Percentiles rank a stretch among this genome's conserved stretches.
These are phyloP conservation scores for Nemania sp. DNA, from an alignment of 2,329 filamentous ascomycete genomes.

Conservation along the genomic window DNA sequence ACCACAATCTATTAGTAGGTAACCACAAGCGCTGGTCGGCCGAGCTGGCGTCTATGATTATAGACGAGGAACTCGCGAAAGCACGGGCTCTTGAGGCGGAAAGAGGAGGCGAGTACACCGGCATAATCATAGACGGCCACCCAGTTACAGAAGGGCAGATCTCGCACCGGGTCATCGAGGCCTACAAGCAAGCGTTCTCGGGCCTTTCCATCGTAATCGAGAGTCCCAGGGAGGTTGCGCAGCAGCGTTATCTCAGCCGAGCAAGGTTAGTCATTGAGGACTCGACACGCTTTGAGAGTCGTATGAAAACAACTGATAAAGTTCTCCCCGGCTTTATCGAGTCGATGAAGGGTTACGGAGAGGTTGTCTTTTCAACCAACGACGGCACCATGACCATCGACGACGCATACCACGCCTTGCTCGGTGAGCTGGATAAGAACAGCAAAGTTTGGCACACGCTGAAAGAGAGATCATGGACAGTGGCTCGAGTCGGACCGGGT, in stretches of 20 bases:
- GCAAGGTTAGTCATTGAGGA: background rate
- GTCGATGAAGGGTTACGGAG: constrained; percentile 1
- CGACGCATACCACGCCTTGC: background rate
- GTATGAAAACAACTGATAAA: background rate
- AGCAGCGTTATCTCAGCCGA: constrained; percentile 3
- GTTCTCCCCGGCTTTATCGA: constrained; percentile 3
- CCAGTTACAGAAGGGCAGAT: background rate
- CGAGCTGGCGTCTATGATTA: background rate
- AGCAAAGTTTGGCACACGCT: background rate
- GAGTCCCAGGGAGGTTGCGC: constrained; percentile 2
- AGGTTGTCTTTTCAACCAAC: constrained; percentile 5
- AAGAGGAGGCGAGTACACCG: background rate
- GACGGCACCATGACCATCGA: background rate
- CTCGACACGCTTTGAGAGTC: background rate
- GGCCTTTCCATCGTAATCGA: constrained; percentile 18
- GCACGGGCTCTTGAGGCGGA: background rate
- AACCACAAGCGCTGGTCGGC: background rate
- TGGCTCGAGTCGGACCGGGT: no score
- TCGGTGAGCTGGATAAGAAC: background rate
- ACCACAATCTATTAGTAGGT: background rate
- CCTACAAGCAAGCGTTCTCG: background rate
- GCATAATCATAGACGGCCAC: constrained; percentile 15
- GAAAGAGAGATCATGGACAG: background rate
- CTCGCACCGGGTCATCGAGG: background rate
- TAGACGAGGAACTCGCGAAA: constrained; percentile 3